A percentile compares a stretch with the other conserved stretches of the same genome.
These are phyloP conservation scores for Rhizophora mangle DNA, from an alignment of 345 rosid genomes.

Conservation along the genomic window DNA sequence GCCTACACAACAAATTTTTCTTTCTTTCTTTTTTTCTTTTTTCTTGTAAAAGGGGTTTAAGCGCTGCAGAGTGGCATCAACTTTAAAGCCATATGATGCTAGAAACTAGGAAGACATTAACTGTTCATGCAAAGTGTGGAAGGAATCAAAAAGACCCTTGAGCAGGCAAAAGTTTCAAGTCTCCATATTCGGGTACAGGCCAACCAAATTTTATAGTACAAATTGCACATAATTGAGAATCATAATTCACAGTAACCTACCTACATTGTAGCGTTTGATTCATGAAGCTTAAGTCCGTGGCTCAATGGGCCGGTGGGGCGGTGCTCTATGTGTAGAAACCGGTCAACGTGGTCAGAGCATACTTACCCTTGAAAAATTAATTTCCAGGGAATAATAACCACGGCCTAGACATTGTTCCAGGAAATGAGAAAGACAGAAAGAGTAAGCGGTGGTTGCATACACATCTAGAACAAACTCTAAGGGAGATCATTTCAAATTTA, in stretches of 20 bases:
- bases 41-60: background rate
- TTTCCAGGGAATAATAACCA: slow-evolving; percentile 11
- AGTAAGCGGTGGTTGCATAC: slow-evolving; percentile 20
- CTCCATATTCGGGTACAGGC: slow-evolving; percentile 2
- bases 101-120: background rate
- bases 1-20: background rate
- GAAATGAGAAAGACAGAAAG: slow-evolving; percentile 9
- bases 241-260: slow-evolving; percentile 48
- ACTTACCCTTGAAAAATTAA: slow-evolving; percentile 3
- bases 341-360: slow-evolving; percentile 22
- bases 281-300: slow-evolving; percentile 45
- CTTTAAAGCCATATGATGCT: slow-evolving; percentile 19
- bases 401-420: background rate
- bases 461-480: slow-evolving; percentile 22
- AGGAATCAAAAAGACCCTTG: background rate
- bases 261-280: slow-evolving; percentile 30
- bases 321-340: slow-evolving; percentile 41
- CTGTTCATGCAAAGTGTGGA: background rate
- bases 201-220: slow-evolving; percentile 29
- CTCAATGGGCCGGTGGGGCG: slow-evolving; percentile 53
- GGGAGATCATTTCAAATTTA: slow-evolving; percentile 34
- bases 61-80: slow-evolving; percentile 17
- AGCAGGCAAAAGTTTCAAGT: slow-evolving; percentile 15
- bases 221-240: slow-evolving; percentile 37
- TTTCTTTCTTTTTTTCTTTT: background rate